Evolutionary conservation across 768 basidiomycete species (phyloP), one percentile per base, ranked within the genome.

Genomic region (Suillus paluster): DNA sequence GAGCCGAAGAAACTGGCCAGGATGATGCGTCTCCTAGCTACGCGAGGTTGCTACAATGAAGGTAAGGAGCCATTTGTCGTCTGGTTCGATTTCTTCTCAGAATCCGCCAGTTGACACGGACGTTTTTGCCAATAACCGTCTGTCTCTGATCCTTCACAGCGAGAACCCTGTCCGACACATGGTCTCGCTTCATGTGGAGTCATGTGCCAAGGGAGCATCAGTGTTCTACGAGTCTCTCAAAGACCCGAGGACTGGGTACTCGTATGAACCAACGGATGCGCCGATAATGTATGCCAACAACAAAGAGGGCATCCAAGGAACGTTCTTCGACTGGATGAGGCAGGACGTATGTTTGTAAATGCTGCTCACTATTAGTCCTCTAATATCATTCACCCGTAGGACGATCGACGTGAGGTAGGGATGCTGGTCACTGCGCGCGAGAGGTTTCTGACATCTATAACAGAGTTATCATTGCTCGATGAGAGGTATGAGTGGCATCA

Each of bases 81-180:
- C 38, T 33, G 1, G 57, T 33, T 6, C 17, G 5, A 39, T 27
- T 19, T 39, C 17, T 39, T 39, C 38, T 55, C 54, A 55, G 23
- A 39, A 4, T 39, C 19, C 25, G 48, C 46, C 55, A 79, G 76
- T 78, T 30, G 61, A 68, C 19, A 61, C 58, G 4, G 67, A 75
- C 36, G 70, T 70, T 0, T 79, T 76, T 57, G 66, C 75, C 21
- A 78, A 78, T 63, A 78, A 73, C 50, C 74, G 75, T 0, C 65
- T 78, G 8, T 77, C 75, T n/a, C 44, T 73, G 8, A 66, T 67
- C 44, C 64, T 78, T 6, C 69, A 66, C 33, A 65, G 62, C 14
- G 53, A 68, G 27, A 67, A 74, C 33, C 63, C 72, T 30, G 64
- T 67, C 33, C 61, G 58, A 39, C 66, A 69, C 54, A 66, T 72